phyloP scores from a whole-genome alignment of 495 filamentous ascomycete species.

The Daldinia grandis region DNA sequence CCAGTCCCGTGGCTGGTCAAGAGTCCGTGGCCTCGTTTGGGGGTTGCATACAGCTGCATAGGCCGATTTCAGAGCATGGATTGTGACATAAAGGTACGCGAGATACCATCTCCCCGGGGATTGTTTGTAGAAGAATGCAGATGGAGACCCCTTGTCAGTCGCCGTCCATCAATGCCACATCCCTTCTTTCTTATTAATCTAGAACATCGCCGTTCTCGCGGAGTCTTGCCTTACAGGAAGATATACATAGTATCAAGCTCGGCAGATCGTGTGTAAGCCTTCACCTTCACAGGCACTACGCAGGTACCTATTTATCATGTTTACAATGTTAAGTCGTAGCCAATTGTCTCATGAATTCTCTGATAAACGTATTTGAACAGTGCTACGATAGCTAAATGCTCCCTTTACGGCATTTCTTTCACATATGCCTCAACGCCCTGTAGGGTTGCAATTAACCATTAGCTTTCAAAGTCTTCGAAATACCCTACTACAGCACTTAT shows the following conservation, averaged over 20 bases:
- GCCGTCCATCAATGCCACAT: constrained; percentile 36
- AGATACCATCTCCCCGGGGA: constrained; percentile 28
- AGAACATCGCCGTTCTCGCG: not conserved
- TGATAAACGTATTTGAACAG: not conserved
- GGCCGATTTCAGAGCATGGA: constrained; percentile 14
- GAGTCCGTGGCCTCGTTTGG: constrained; percentile 24
- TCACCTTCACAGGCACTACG: not conserved
- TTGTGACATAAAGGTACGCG: constrained; percentile 26
- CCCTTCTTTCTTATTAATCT: constrained; percentile 4
- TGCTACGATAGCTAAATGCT: not conserved
- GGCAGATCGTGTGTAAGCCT: not conserved
- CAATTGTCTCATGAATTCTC: not conserved
- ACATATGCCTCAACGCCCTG: not conserved
- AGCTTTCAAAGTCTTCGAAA: not conserved
- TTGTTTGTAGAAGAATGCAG: constrained; percentile 20
- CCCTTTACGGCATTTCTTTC: not conserved
- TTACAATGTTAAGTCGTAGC: not conserved
- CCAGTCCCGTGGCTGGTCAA: constrained; percentile 26
- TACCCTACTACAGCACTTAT: not conserved
- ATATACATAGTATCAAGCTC: too few relatives aligned
- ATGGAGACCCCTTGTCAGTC: constrained; percentile 32
- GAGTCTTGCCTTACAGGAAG: not conserved
- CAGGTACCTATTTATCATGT: not conserved
- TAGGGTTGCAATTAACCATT: not conserved
- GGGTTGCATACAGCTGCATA: constrained; percentile 38